phyloP scores from a whole-genome alignment of 2,329 filamentous ascomycete genomes.

The Arthrinium puccinioides region DNA sequence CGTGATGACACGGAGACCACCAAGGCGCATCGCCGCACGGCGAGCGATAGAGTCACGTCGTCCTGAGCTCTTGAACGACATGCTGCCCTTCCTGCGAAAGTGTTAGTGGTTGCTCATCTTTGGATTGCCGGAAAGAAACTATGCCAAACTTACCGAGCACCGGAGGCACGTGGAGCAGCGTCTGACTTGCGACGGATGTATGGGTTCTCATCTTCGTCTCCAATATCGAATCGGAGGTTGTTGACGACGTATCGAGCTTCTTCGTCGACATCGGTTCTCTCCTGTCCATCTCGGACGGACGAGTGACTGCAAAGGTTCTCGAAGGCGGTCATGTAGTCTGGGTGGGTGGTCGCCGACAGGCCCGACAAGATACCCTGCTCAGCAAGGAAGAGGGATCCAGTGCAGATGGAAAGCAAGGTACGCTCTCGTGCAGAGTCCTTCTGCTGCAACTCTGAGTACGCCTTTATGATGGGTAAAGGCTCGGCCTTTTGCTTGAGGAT shows the following conservation, averaged over 20 bases:
- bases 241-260: slow-evolving; percentile 81
- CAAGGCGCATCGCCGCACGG: slow-evolving; percentile 67
- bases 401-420: slow-evolving; percentile 73
- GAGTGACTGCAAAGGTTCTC: slow-evolving; percentile 75
- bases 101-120: background rate
- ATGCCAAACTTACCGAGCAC: slow-evolving; percentile 43
- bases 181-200: slow-evolving; percentile 74
- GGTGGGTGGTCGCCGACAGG: slow-evolving; percentile 74
- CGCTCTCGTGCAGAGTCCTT: slow-evolving; percentile 73
- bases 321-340: slow-evolving; percentile 71
- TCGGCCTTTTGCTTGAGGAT: slow-evolving; percentile 62
- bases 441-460: slow-evolving; percentile 74
- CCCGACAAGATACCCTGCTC: slow-evolving; percentile 71
- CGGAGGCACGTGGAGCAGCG: slow-evolving; percentile 53
- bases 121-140: background rate
- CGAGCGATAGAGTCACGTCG: slow-evolving; percentile 76
- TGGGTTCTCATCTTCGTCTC: slow-evolving; percentile 74
- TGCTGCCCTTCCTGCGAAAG: slow-evolving; percentile 65
- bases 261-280: slow-evolving; percentile 78
- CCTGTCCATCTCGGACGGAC: slow-evolving; percentile 59
- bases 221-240: slow-evolving; percentile 80
- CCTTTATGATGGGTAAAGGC: slow-evolving; percentile 64
- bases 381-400: slow-evolving; percentile 70
- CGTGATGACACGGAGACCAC: slow-evolving; percentile 68
- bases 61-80: slow-evolving; percentile 68